Evolutionary conservation across 2,329 filamentous ascomycete genomes (phyloP).

Genomic region (Penicillium sp.): DNA sequence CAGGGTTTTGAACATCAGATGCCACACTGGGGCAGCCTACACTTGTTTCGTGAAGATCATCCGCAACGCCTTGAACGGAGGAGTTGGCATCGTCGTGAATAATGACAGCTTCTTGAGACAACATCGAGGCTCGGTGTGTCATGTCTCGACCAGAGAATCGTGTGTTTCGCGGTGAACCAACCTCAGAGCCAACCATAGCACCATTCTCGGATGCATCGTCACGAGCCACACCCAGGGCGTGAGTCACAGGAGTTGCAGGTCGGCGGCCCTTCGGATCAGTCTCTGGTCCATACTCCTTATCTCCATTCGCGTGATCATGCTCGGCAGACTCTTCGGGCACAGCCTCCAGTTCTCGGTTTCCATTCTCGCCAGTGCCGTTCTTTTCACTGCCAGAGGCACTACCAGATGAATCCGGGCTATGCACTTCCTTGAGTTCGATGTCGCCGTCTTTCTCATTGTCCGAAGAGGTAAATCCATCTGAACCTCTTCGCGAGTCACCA

Average conservation of each 20-base stretch:
- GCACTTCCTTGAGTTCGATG: conserved; percentile 27
- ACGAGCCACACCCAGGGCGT: conserved; percentile 45
- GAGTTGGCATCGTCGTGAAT: conserved; percentile 20
- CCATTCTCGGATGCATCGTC: conserved; percentile 64
- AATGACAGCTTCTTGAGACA: conserved; percentile 36
- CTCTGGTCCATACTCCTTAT: background rate
- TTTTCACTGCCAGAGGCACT: conserved; percentile 24
- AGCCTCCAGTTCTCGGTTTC: conserved; percentile 10
- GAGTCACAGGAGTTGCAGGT: conserved; percentile 9
- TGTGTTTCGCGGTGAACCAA: conserved; percentile 31
- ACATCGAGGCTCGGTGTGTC: conserved; percentile 16
- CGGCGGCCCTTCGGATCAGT: background rate
- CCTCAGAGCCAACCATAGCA: conserved; percentile 50
- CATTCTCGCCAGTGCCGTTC: background rate
- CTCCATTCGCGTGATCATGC: background rate
- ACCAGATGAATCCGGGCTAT: conserved; percentile 18
- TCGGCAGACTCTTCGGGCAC: conserved; percentile 14
- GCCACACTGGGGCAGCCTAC: conserved; percentile 20
- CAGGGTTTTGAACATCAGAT: conserved; percentile 1
- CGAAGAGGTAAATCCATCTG: conserved; percentile 17
- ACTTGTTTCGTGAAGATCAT: conserved; percentile 24
- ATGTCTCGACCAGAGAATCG: conserved; percentile 32
- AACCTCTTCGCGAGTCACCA: conserved; percentile 22
- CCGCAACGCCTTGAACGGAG: conserved; percentile 28
- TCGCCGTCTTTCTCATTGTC: conserved; percentile 24